These are phyloP conservation scores for Leptodermis oblonga DNA, from an alignment of 257 asterid genomes.

Conservation along the genomic window DNA sequence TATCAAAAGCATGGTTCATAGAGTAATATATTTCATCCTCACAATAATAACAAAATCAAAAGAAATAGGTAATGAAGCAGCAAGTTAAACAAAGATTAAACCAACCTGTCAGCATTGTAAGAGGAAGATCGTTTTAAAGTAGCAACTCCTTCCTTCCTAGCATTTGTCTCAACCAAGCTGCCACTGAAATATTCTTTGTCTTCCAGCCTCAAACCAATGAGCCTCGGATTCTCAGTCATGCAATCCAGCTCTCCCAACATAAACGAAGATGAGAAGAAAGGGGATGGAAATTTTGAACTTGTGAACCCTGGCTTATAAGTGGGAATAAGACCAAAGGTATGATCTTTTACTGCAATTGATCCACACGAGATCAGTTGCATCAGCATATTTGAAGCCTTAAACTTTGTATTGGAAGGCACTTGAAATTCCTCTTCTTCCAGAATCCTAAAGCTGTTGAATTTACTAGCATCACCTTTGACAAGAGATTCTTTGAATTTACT, in stretches of 20 bases:
- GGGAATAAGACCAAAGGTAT: constrained; percentile 74
- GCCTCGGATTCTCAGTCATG: constrained; percentile 64
- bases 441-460: constrained; percentile 73
- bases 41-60: background rate
- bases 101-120: constrained; percentile 73
- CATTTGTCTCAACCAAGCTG: constrained; percentile 73
- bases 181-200: constrained; percentile 93
- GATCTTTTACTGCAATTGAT: constrained; percentile 83
- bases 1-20: background rate
- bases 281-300: constrained; percentile 69
- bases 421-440: constrained; percentile 63
- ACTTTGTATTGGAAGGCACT: constrained; percentile 45
- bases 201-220: constrained; percentile 55
- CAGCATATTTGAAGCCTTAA: constrained; percentile 81
- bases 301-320: constrained; percentile 79
- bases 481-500: constrained; percentile 80
- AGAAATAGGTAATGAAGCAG: background rate
- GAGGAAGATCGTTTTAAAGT: constrained; percentile 77
- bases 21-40: background rate
- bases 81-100: constrained; percentile 7
- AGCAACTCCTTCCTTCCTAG: constrained; percentile 58
- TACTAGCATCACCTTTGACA: constrained; percentile 71
- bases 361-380: constrained; percentile 95
- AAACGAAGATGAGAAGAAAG: constrained; percentile 67
- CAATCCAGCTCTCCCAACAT: constrained; percentile 78